These are phyloP conservation scores for Sextonia rubra DNA, from an alignment of 164 flowering plant genomes.

Conservation along the genomic window DNA sequence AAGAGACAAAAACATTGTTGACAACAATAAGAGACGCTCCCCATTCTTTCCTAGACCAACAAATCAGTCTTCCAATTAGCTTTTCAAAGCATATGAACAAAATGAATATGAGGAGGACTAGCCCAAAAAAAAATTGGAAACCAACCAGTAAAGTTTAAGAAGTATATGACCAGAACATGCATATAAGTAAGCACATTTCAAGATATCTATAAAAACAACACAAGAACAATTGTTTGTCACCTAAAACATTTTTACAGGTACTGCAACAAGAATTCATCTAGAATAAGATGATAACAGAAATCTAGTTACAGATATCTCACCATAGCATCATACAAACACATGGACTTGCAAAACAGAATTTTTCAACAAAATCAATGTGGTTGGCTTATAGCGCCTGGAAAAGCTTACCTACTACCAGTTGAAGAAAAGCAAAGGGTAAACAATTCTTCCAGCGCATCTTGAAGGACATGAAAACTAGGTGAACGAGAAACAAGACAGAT, in stretches of 20 bases:
- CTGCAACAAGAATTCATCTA: neutral
- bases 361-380: neutral
- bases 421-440: slow-evolving; percentile 80
- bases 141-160: too few species aligned
- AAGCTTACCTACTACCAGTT: slow-evolving; percentile 72
- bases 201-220: neutral
- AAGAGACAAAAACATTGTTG: too few species aligned
- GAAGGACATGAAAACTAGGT: slow-evolving; percentile 72
- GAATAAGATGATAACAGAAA: neutral
- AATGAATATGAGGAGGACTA: too few species aligned
- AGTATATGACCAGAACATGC: too few species aligned
- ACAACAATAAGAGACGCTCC: too few species aligned
- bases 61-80: too few species aligned
- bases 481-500: slow-evolving; percentile 92
- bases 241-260: neutral
- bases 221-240: neutral
- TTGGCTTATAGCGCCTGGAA: neutral
- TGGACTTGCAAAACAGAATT: neutral
- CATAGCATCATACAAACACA: neutral
- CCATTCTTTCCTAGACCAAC: too few species aligned
- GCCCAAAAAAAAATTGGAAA: too few species aligned
- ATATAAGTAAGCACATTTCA: too few species aligned
- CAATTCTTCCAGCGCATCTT: slow-evolving; percentile 77
- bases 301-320: neutral
- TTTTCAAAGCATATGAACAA: too few species aligned